A percentile compares a stretch with the other conserved stretches of the same genome.
These are phyloP conservation scores for Cryphonectria carpinicola DNA, from an alignment of 2,329 filamentous ascomycete genomes.

Conservation along the genomic window DNA sequence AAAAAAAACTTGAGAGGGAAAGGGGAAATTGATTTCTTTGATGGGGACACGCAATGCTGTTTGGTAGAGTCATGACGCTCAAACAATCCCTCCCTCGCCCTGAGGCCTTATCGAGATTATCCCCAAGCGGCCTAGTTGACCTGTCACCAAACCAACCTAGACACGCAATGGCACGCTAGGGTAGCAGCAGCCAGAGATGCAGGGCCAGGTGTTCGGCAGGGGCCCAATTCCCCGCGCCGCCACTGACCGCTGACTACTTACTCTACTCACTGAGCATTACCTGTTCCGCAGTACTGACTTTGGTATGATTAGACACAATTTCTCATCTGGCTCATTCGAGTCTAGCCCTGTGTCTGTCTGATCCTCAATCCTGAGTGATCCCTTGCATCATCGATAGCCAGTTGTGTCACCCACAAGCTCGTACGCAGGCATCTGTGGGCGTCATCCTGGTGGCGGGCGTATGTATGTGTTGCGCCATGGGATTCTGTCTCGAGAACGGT, in stretches of 20 bases:
- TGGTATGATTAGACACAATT: neutral
- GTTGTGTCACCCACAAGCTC: neutral
- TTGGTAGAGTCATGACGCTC: slow-evolving; percentile 5
- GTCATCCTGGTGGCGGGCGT: neutral
- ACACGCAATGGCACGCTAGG: neutral
- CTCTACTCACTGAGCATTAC: too few relatives aligned
- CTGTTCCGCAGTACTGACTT: neutral
- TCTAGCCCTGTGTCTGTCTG: neutral
- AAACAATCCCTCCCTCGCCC: slow-evolving; percentile 4
- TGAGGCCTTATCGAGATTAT: slow-evolving; percentile 16
- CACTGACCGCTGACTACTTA: neutral
- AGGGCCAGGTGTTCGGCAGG: neutral
- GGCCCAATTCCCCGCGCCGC: neutral
- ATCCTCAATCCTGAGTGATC: neutral
- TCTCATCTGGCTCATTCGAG: neutral
- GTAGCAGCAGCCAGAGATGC: neutral
- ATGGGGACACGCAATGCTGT: neutral
- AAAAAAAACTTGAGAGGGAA: neutral
- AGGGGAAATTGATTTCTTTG: neutral
- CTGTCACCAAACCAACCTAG: neutral
- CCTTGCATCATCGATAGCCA: neutral
- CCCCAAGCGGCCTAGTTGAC: neutral
- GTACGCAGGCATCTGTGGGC: neutral
- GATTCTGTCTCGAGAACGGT: neutral
- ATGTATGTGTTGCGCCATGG: neutral